Evolutionary conservation across 352 stramenopile genomes (phyloP), one percentile per base, ranked within the genome.

Genomic region (Phytopythium vexans): DNA sequence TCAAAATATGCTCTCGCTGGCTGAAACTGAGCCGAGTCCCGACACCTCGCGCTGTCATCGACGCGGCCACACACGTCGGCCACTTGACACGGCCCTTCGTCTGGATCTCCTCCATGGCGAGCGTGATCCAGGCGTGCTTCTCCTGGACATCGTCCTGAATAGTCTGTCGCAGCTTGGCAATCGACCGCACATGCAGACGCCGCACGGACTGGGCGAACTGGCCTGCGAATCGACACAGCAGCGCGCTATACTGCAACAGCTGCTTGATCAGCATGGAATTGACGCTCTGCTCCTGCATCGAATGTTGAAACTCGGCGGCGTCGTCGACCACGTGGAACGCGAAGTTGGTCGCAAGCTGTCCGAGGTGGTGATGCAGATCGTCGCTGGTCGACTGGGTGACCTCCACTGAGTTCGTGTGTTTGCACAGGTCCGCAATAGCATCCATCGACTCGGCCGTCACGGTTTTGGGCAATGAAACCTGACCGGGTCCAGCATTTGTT

Each of bases 171-270:
- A 81, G 47, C 34, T 34, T 33, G 8, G 40, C 52, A 8, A 71
- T 41, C 21, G 78, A 61, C 2, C 31, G 41, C 35, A 59, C 47
- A 31, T 77, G 67, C 15, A 77, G 46, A 4, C 68, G 54, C 8
- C 56, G 52, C 7, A 51, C 40, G 12, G 38, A 58, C 49, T 63
- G 51, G 37, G 52, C 66, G n/a, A 83, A 42, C 10, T 57, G 49
- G 43, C 64, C 55, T 36, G 67, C 60, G 41, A 77, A 83, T 8
- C 59, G 59, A 53, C 70, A 78, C 1, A 78, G 37, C 46, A 70
- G 15, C 9, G 64, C 27, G 31, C 75, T 48, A 32, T 44, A 60
- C 32, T 83, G 55, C 1, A 83, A 57, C 36, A 72, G 32, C 11
- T 36, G 46, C 14, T 41, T 54, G 39, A 80, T 55, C 54, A 66